phyloP scores from a whole-genome alignment of 495 filamentous ascomycete species.

The Penicillium canariense region DNA sequence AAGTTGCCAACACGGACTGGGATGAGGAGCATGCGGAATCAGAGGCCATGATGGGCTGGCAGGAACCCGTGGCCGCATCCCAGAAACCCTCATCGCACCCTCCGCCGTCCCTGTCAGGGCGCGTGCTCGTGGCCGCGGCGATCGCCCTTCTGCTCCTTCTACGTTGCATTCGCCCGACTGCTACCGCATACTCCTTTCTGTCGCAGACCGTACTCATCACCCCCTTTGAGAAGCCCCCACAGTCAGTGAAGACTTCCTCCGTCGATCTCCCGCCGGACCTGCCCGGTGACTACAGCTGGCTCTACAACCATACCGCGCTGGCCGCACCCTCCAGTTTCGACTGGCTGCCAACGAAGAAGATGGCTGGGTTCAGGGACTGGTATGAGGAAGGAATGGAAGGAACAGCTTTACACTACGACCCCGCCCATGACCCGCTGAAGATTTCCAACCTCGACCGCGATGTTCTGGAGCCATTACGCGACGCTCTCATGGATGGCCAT shows the following conservation, averaged over 20 bases:
- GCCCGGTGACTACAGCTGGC: constrained; percentile 23
- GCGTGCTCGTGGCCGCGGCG: constrained; percentile 1
- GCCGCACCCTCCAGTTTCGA: constrained; percentile 15
- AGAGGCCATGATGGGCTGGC: constrained; percentile 2
- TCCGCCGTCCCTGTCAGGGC: constrained; percentile 2
- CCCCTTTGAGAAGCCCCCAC: constrained; percentile 16
- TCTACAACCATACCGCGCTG: constrained; percentile 25
- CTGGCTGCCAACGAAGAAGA: constrained; percentile 23
- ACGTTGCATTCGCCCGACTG: constrained; percentile 16
- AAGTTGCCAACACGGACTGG: constrained; percentile 19
- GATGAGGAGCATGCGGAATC: constrained; percentile 14
- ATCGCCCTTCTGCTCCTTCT: constrained; percentile 8
- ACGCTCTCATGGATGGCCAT: constrained; percentile 27
- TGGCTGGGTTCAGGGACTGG: constrained; percentile 30
- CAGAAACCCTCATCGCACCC: background rate
- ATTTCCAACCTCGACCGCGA: constrained; percentile 40
- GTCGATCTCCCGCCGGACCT: constrained; percentile 13
- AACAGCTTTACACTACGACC: constrained; percentile 31
- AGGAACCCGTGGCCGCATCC: background rate
- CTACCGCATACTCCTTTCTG: constrained; percentile 18
- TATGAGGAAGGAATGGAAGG: constrained; percentile 11
- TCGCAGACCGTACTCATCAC: constrained; percentile 23
- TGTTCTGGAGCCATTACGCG: constrained; percentile 27
- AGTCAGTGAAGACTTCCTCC: constrained; percentile 1
- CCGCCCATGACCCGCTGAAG: constrained; percentile 35